phyloP scores from a whole-genome alignment of 2,329 filamentous ascomycete genomes.

The Sclerotinia nivalis region DNA sequence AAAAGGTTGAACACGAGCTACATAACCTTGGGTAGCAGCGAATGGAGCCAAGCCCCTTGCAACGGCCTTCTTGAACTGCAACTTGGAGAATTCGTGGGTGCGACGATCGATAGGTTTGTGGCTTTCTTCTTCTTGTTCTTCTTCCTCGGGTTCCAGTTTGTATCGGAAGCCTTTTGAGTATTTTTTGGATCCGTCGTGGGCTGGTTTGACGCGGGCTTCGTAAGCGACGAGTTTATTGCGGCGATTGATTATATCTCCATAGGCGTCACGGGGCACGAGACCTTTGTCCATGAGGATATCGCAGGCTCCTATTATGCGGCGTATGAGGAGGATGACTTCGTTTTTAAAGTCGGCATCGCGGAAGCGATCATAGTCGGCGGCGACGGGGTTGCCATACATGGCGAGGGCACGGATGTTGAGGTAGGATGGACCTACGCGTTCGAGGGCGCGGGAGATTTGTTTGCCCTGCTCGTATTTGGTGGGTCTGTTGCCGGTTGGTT shows the following conservation, averaged over 20 bases:
- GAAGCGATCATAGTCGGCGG: neutral
- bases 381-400: slow-evolving; percentile 29
- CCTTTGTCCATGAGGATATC: slow-evolving; percentile 38
- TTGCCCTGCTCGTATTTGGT: slow-evolving; percentile 40
- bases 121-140: neutral
- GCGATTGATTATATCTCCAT: slow-evolving; percentile 35
- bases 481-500: slow-evolving; percentile 43
- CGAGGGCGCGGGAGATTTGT: slow-evolving; percentile 54
- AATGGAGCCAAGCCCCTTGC: neutral
- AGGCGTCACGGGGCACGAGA: slow-evolving; percentile 33
- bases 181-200: neutral
- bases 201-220: neutral
- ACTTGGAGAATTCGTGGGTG: slow-evolving; percentile 23
- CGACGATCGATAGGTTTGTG: slow-evolving; percentile 29
- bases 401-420: slow-evolving; percentile 36
- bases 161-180: neutral
- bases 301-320: slow-evolving; percentile 41
- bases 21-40: slow-evolving; percentile 10
- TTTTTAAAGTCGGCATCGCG: slow-evolving; percentile 1
- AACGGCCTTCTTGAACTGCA: neutral
- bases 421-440: slow-evolving; percentile 44
- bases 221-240: slow-evolving; percentile 44
- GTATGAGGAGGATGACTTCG: slow-evolving; percentile 32
- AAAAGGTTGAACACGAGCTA: slow-evolving; percentile 6
- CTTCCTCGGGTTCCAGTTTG: neutral